Evolutionary conservation across 768 basidiomycete genomes (phyloP).

Genomic region (Termitomyces sp.): DNA sequence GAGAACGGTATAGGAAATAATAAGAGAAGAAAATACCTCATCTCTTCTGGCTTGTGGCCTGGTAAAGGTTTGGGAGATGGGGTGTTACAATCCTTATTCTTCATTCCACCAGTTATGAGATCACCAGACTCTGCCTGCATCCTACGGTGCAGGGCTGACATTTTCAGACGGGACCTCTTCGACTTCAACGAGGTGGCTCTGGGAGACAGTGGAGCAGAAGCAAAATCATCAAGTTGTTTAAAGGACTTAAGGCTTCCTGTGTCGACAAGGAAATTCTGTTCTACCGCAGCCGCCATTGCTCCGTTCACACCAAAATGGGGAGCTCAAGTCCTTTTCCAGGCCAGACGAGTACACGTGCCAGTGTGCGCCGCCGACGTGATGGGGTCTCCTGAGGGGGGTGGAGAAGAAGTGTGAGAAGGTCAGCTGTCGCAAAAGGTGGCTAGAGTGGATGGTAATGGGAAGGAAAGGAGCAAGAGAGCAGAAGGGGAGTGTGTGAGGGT

Average conservation of each 20-base stretch:
- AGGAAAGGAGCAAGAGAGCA: background rate
- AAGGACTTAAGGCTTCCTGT: constrained; percentile 20
- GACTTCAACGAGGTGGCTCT: constrained; percentile 22
- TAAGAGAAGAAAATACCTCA: constrained; percentile 5
- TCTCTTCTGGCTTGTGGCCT: constrained; percentile 1
- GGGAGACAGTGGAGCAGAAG: constrained; percentile 17
- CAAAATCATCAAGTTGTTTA: constrained; percentile 9
- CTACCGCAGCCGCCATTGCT: background rate
- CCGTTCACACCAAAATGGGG: background rate
- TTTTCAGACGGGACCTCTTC: constrained; percentile 8
- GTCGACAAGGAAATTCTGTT: constrained; percentile 17
- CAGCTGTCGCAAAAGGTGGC: background rate
- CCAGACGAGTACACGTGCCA: background rate
- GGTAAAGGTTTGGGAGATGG: background rate
- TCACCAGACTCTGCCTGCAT: constrained; percentile 5
- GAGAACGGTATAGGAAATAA: background rate
- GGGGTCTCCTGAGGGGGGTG: background rate
- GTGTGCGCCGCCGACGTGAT: background rate
- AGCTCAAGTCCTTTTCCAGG: background rate
- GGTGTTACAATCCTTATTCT: constrained; percentile 8
- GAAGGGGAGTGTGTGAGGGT: background rate
- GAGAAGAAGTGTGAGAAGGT: background rate
- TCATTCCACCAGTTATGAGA: constrained; percentile 2
- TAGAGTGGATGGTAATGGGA: background rate
- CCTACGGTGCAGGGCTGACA: constrained; percentile 18